Evolutionary conservation across 2,329 filamentous ascomycete genomes (phyloP).

Genomic region (Fusarium dimerum): DNA sequence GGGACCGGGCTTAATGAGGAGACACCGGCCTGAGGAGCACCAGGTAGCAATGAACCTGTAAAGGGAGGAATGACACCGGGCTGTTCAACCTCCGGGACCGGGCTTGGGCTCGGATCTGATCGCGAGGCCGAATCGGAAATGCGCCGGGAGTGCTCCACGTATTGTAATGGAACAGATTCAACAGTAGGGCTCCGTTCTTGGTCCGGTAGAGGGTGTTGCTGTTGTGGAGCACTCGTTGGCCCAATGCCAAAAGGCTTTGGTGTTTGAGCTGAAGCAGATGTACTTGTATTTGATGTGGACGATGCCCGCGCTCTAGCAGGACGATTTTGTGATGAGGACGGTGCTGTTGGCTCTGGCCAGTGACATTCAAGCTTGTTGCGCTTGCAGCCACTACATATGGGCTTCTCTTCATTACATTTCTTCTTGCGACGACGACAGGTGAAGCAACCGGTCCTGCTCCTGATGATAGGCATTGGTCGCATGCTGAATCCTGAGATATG

Average conservation of each 20-base stretch:
- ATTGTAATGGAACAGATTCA: constrained; percentile 6
- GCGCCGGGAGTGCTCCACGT: constrained; percentile 7
- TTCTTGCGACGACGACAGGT: constrained; percentile 55
- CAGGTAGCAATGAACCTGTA: constrained; percentile 5
- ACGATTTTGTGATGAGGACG: constrained; percentile 11
- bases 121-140: constrained; percentile 6
- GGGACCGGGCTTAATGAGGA: constrained; percentile 11
- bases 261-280: background rate
- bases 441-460: constrained; percentile 45
- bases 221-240: constrained; percentile 9
- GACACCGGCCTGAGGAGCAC: constrained; percentile 12
- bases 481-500: constrained; percentile 11
- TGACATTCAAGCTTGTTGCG: constrained; percentile 54
- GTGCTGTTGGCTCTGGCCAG: constrained; percentile 39
- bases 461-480: constrained; percentile 37
- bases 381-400: constrained; percentile 54
- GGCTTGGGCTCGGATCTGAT: constrained; percentile 16
- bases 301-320: constrained; percentile 5
- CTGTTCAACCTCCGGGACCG: constrained; percentile 11
- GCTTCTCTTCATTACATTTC: constrained; percentile 55
- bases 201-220: background rate
- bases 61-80: constrained; percentile 9
- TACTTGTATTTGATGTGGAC: background rate
- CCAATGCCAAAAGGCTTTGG: constrained; percentile 16
- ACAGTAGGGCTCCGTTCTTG: constrained; percentile 2